Conservation (phyloP, 2,329 filamentous ascomycete genomes). For the Neurospora sp. region DNA sequence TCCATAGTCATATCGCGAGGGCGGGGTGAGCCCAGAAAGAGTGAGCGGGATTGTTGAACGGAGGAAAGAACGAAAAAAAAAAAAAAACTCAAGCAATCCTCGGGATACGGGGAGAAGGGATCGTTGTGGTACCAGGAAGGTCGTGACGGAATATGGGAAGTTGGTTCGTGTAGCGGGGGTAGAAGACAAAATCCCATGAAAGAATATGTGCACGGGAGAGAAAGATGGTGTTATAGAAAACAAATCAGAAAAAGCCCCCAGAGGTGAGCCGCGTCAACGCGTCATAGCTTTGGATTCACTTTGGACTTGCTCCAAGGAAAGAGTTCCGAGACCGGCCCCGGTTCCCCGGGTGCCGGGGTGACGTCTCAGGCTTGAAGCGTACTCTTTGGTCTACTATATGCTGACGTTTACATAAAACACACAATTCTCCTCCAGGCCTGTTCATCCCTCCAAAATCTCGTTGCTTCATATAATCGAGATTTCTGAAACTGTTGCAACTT, state of each 20-base stretch:
- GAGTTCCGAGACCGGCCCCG: background rate
- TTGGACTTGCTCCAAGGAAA: background rate
- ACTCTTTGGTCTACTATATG: background rate
- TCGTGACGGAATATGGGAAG: background rate
- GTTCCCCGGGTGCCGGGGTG: background rate
- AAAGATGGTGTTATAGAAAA: background rate
- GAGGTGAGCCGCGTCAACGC: background rate
- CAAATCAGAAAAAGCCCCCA: background rate
- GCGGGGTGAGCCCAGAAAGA: background rate
- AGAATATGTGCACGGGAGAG: background rate
- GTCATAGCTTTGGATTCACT: background rate
- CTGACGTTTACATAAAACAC: rapidly evolving
- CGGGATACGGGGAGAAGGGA: background rate
- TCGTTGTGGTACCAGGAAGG: background rate
- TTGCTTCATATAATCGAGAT: background rate
- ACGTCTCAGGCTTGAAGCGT: background rate
- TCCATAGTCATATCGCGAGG: background rate
- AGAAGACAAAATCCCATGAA: background rate
- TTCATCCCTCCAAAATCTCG: background rate
- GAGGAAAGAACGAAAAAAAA: too few species aligned
- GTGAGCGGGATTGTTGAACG: background rate
- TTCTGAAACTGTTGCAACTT: background rate
- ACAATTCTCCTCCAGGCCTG: background rate
- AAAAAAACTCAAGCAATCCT: background rate
- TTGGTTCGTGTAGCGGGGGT: background rate